Base-by-base conservation (phyloP, 805 yeast genomes). In the Cyberlindnera amylophila region DNA sequence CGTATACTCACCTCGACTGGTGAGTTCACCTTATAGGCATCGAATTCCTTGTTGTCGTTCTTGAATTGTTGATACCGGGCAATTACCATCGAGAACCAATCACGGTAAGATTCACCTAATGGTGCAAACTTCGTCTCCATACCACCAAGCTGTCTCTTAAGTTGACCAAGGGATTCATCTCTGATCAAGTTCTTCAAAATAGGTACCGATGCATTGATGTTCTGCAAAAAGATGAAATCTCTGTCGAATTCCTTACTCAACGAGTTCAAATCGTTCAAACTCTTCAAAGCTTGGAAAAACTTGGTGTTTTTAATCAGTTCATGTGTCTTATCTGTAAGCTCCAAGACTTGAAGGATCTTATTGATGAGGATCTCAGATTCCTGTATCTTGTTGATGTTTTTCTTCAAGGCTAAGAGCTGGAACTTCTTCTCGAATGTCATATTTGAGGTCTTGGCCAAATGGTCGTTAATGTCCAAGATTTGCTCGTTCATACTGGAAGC, bases 241-340 rank as follows among this genome's bases (percentile, higher is more conserved):
- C 78, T 72, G 38, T 81, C 83, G 26, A 81, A 82, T 42, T 80
- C 85, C 46, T 82, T 84, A 51, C 83, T 86, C 32, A 83, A 70
- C 43, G 74, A 75, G 32, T 81, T 79, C 48, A 91, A 68, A 54
- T 82, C 88, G 46, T 88, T 90, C 39, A 89, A 67, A 51, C 84
- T 77, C 61, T 88, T 87, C 53, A 93, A 75, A 0, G 97, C 97
- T 46, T 85, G 85, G 60, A 87, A 90, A 53, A 86, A 86, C 52
- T 82, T 81, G 53, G 80, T 79, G 45, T 78, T 79, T 40, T 80
- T 76, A 47, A 88, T 83, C 57, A 90, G 68, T 31, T 86, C 90
- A 58, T 88, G 87, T 37, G 89, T 86, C 55, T 81, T 85, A 63
- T 89, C 90, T 13, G 95, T 85, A 52, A 85, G 74, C 56, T 90